A percentile compares a stretch with the other conserved stretches of the same genome.
Evolutionary conservation across 2,329 filamentous ascomycete genomes (phyloP).

Genomic region (Xylariaceae sp.): DNA sequence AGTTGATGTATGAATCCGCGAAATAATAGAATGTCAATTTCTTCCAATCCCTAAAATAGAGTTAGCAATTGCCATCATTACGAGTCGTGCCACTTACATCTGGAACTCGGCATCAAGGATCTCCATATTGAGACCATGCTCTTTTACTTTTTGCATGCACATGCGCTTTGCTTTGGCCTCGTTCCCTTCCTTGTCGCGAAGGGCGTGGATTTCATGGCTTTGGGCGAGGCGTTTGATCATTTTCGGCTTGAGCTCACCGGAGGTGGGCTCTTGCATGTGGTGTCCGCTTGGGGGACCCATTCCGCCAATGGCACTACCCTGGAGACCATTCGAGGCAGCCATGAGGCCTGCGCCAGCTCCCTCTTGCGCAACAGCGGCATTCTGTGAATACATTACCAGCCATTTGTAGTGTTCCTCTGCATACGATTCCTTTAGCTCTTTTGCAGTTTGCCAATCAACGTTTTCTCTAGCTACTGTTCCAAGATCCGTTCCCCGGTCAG

Average conservation of each 20-base stretch:
- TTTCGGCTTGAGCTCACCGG: conserved; percentile 83
- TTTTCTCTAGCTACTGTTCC: conserved; percentile 88
- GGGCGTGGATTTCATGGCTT: conserved; percentile 78
- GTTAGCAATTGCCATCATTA: conserved; percentile 22
- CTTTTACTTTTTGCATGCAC: conserved; percentile 92
- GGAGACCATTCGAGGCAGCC: conserved; percentile 57
- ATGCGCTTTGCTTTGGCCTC: conserved; percentile 96
- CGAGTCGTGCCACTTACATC: conserved; percentile 58
- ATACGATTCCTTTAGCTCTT: conserved; percentile 84
- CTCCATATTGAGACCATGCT: conserved; percentile 95
- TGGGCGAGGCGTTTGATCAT: conserved; percentile 94
- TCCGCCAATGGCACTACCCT: conserved; percentile 67
- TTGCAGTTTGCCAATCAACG: conserved; percentile 80
- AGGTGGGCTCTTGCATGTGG: conserved; percentile 63
- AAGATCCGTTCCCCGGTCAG: conserved; percentile 90
- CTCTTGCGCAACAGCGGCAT: conserved; percentile 58
- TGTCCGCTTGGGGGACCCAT: conserved; percentile 72
- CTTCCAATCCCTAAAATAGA: conserved; percentile 76
- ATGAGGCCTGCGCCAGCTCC: conserved; percentile 54
- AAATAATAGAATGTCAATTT: conserved; percentile 99
- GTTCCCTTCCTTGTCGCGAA: conserved; percentile 93
- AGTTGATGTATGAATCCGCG: conserved; percentile 96
- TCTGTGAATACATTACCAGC: conserved; percentile 97
- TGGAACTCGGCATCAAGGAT: conserved; percentile 98
- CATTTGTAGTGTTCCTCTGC: conserved; percentile 95